These are phyloP conservation scores for Pestalotiopsis sp. DNA, from an alignment of 2,329 filamentous ascomycete genomes.

Conservation along the genomic window DNA sequence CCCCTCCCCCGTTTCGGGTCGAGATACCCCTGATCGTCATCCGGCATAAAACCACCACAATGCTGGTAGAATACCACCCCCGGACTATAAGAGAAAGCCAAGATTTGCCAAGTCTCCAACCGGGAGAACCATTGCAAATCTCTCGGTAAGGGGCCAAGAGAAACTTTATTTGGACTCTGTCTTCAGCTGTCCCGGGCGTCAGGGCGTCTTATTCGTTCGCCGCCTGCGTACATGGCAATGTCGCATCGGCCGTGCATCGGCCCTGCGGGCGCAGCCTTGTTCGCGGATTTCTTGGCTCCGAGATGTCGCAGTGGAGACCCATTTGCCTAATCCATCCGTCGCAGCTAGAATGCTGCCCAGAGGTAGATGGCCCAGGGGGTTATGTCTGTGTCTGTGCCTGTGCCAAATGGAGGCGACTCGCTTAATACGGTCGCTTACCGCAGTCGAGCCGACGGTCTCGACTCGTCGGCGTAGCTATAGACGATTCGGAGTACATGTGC, in stretches of 20 bases:
- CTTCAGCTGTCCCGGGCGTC: neutral
- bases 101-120: neutral
- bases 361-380: neutral
- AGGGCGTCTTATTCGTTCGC: neutral
- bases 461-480: too few relatives aligned
- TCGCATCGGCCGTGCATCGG: neutral
- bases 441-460: too few relatives aligned
- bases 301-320: neutral
- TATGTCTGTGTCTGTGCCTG: too few relatives aligned
- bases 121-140: neutral
- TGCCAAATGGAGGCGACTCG: too few relatives aligned
- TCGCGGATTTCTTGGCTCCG: constrained; percentile 9
- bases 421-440: too few relatives aligned
- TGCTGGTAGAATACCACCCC: neutral
- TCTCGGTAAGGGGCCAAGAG: neutral
- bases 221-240: neutral
- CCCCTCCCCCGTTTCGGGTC: neutral
- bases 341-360: constrained; percentile 2
- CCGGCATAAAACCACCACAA: neutral
- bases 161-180: neutral
- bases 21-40: neutral
- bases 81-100: neutral
- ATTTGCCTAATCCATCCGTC: constrained; percentile 8
- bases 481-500: neutral
- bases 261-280: neutral